Conservation (phyloP, 139 green algal species). For the Chlamydomonas sphaeroides region DNA sequence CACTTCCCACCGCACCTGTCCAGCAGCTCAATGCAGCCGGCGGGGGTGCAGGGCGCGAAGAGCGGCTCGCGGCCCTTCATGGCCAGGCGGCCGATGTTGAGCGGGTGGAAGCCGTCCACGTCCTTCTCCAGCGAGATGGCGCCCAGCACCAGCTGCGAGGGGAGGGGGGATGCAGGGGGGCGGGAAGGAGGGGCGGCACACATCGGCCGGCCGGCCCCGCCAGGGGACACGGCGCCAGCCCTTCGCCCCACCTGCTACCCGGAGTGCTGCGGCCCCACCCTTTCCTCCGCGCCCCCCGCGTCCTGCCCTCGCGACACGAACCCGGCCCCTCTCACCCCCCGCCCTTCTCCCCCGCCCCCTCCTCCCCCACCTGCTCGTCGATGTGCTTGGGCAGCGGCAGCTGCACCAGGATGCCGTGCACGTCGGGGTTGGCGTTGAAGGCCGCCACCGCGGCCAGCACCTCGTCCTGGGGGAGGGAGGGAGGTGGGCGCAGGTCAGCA, state of each 20-base stretch:
- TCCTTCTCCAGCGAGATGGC: slow-evolving; percentile 90
- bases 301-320: no score
- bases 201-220: no score
- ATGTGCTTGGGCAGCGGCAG: slow-evolving; percentile 95
- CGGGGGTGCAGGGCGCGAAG: slow-evolving; percentile 89
- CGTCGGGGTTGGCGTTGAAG: slow-evolving; percentile 81
- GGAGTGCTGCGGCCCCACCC: no score
- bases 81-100: slow-evolving; percentile 91
- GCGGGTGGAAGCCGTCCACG: slow-evolving; percentile 96
- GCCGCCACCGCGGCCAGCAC: slow-evolving; percentile 83
- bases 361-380: slow-evolving; percentile 73
- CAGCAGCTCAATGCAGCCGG: slow-evolving; percentile 88
- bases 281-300: not conserved
- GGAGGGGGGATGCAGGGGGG: not conserved
- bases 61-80: slow-evolving; percentile 84
- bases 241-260: no score
- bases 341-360: not conserved
- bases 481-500: no score
- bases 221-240: no score
- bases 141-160: slow-evolving; percentile 69
- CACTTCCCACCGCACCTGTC: slow-evolving; percentile 34
- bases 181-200: no score
- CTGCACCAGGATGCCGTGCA: slow-evolving; percentile 98
- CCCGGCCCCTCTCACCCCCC: no score
- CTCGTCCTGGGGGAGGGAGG: slow-evolving; percentile 76